phyloP scores from a whole-genome alignment of 768 basidiomycete species.

The Boletus edulis region DNA sequence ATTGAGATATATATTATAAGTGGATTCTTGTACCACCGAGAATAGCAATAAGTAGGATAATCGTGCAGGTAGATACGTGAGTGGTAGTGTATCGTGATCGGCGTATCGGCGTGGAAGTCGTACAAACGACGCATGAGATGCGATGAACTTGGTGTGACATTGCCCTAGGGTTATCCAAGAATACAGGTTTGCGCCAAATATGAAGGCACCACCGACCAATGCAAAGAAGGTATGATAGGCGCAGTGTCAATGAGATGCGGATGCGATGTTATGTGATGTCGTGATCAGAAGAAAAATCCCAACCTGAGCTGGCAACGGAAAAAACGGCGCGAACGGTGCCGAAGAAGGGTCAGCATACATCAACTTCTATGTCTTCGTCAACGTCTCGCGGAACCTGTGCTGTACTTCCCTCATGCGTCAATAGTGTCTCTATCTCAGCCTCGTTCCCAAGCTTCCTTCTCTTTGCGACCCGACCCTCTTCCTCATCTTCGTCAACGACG shows the following conservation, averaged over 20 bases:
- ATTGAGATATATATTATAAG: constrained; percentile 17
- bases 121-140: constrained; percentile 1
- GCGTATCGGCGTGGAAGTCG: constrained; percentile 5
- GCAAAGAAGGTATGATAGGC: constrained; percentile 18
- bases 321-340: neutral
- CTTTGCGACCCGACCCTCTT: constrained; percentile 55
- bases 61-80: constrained; percentile 11
- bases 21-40: constrained; percentile 6
- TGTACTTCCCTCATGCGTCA: neutral
- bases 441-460: constrained; percentile 40
- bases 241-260: constrained; percentile 13
- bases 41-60: constrained; percentile 24
- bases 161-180: constrained; percentile 20
- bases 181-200: constrained; percentile 7
- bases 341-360: constrained; percentile 21
- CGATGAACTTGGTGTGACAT: neutral
- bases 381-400: constrained; percentile 7
- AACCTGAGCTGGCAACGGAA: constrained; percentile 4
- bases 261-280: constrained; percentile 14
- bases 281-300: neutral
- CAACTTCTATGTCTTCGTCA: constrained; percentile 31
- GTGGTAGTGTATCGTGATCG: constrained; percentile 1
- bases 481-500: constrained; percentile 54
- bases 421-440: neutral
- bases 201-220: constrained; percentile 8